These are phyloP conservation scores for Panicum hallii DNA, from an alignment of 202 grass and related monocot species.

Conservation along the genomic window DNA sequence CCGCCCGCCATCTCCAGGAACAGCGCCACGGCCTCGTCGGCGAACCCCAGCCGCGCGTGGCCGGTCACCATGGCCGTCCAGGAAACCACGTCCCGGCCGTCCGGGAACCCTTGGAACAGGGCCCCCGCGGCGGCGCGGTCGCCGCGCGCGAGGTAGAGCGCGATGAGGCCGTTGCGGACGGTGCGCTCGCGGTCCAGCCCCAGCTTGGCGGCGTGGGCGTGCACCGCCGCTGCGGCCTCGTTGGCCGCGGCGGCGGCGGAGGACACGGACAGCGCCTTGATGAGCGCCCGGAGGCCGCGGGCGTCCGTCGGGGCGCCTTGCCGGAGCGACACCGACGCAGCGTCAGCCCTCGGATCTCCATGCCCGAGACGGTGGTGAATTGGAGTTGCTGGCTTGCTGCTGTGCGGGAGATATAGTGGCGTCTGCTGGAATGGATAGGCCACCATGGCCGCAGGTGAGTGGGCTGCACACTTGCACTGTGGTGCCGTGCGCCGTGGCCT, in stretches of 20 bases:
- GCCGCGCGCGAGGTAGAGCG: constrained; percentile 59
- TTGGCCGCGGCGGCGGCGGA: not conserved
- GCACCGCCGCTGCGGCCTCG: constrained; percentile 30
- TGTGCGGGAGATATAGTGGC: not conserved
- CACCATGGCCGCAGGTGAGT: not conserved
- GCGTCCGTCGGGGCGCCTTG: not conserved
- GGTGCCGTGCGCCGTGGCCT: not conserved
- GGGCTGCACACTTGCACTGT: not conserved
- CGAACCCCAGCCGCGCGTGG: constrained; percentile 40
- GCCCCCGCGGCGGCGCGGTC: not conserved
- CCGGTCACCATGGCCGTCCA: constrained; percentile 75
- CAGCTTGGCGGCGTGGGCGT: constrained; percentile 60
- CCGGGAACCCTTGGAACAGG: constrained; percentile 48
- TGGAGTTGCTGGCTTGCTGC: not conserved
- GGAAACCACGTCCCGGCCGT: constrained; percentile 54
- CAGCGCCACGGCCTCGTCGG: constrained; percentile 41
- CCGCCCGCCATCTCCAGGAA: constrained; percentile 55
- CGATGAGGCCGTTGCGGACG: constrained; percentile 63
- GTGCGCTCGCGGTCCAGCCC: constrained; percentile 49
- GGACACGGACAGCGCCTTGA: not conserved
- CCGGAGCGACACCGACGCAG: not conserved
- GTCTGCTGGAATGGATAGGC: not conserved
- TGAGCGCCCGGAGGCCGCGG: constrained; percentile 12
- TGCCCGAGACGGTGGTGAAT: not conserved
- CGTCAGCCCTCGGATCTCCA: not conserved